Conservation (phyloP, 1,284 basidiomycete genomes). For the Marasmius sp. region DNA sequence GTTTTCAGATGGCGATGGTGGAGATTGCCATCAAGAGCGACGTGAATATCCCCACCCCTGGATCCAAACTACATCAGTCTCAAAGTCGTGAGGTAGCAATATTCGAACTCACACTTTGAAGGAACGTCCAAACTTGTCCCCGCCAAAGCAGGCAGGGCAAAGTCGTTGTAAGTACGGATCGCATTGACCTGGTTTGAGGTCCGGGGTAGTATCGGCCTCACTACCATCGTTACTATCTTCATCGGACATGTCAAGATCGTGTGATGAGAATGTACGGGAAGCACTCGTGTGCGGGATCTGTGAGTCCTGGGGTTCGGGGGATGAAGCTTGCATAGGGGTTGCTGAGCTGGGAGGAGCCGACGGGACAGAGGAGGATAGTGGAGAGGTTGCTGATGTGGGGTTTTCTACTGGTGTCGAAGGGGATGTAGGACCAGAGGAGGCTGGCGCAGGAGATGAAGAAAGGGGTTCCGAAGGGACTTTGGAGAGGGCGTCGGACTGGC, state of each 20-base stretch:
- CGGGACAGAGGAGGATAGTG: too few relatives aligned
- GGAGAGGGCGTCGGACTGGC: too few relatives aligned
- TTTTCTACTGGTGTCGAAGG: too few relatives aligned
- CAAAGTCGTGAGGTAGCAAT: background rate
- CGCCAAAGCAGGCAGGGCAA: constrained; percentile 3
- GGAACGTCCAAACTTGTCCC: background rate
- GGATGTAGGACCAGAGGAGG: too few relatives aligned
- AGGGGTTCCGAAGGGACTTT: too few relatives aligned
- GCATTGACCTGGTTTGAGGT: background rate
- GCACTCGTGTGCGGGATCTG: too few relatives aligned
- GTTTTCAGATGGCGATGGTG: constrained; percentile 10
- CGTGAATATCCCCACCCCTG: background rate
- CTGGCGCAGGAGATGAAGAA: too few relatives aligned
- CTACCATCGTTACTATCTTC: background rate
- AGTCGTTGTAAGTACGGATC: background rate
- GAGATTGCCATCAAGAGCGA: too few relatives aligned
- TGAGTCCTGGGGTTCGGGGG: too few relatives aligned
- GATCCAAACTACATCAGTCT: background rate
- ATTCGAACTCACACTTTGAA: background rate
- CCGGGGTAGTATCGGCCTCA: background rate
- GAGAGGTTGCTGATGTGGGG: too few relatives aligned
- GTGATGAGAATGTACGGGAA: background rate
- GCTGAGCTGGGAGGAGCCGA: too few relatives aligned
- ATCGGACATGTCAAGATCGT: background rate
- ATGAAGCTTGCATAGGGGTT: too few relatives aligned